Evolutionary conservation across 1,284 basidiomycete species (phyloP), one percentile per base, ranked within the genome.

Genomic region (Inonotus obliquus): DNA sequence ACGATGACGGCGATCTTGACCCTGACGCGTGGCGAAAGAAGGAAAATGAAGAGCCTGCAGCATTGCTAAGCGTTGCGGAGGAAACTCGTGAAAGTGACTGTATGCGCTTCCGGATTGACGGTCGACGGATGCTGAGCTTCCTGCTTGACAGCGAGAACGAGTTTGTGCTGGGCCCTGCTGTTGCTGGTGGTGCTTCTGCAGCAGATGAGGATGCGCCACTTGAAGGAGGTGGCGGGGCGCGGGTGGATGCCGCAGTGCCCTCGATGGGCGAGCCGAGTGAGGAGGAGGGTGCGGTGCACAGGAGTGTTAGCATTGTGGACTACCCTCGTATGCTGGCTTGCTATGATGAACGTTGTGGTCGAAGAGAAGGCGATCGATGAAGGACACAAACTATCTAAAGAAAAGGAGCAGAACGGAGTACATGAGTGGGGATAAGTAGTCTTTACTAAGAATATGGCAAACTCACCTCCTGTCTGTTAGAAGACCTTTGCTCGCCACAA

Each of bases 281-380:
- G 44, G 39, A 41, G 25, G 54, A 44, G 25, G 59, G 59, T 17
- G 59, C 59, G 27, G 59, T 60, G 45, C 59, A 60, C 14, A 60
- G 52, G 27, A 60, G 44, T n/a, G 59, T 32, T 38, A 55, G 52
- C 51, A 60, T 48, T 32, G 44, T 55, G 17, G 21, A 32, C 19
- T 13, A 35, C 17, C n/a, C 14, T n/a, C n/a, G n/a, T n/a, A n/a
- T n/a, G n/a, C n/a, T n/a, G n/a, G 21, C 41, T 35, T 19, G 23
- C 14, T n/a, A 7, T 11, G 45, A 10, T 25, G 21, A 21, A 23
- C 19, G 27, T n/a, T 35, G 27, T 25, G 3, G 21, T 5, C 1
- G 17, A n/a, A 17, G 41, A 44, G 14, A 44, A 13, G 41, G 41
- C 6, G 17, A 44, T 19, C 19, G 10, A 17, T 44, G 9, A 44